Evolutionary conservation across 1,284 basidiomycete genomes (phyloP).

Genomic region (Ganoderma leucocontextum): DNA sequence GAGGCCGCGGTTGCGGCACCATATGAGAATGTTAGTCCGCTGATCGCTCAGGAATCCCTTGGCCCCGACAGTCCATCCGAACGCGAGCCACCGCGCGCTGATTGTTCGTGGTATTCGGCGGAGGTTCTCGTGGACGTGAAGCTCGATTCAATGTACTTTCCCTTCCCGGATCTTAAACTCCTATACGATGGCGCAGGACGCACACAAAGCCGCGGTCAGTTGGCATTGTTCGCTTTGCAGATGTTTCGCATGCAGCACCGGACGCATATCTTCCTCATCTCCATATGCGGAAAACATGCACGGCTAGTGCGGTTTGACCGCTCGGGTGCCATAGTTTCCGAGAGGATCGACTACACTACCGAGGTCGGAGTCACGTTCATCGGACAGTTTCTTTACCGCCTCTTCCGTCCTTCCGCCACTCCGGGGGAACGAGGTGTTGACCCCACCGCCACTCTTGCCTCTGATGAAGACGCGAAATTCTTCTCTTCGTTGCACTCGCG

Average conservation of each 20-base stretch:
- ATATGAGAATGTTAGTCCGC: neutral
- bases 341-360: neutral
- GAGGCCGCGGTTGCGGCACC: neutral
- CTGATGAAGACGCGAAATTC: neutral
- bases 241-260: neutral
- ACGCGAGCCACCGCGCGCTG: neutral
- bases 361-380: neutral
- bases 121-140: neutral
- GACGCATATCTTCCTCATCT: neutral
- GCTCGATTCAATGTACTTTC: neutral
- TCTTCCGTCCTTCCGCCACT: neutral
- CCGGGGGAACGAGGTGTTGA: neutral
- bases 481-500: neutral
- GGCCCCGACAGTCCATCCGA: neutral
- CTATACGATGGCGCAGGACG: neutral
- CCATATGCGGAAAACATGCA: neutral
- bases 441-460: neutral
- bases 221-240: neutral
- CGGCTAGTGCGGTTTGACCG: neutral
- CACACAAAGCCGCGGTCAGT: neutral
- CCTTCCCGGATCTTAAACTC: neutral
- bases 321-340: neutral
- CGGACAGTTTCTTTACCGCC: neutral
- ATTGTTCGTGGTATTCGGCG: neutral
- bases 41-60: neutral